phyloP scores from a whole-genome alignment of 1,139 yeast genomes.

The Maudiozyma humilis region DNA sequence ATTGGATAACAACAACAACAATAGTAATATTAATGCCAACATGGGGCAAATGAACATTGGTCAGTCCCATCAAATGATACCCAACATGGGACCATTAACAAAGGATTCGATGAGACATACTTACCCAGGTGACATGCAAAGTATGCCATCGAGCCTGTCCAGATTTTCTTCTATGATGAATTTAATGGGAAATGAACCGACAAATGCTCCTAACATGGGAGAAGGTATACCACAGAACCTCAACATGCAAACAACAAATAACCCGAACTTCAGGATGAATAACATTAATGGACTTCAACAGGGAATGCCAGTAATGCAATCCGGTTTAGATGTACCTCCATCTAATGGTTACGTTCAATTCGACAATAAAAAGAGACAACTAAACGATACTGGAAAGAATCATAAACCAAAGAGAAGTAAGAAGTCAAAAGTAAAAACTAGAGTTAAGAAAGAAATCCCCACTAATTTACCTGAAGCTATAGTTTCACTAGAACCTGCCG shows the following conservation, averaged over 20 bases:
- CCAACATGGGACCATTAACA: neutral
- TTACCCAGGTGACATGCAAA: neutral
- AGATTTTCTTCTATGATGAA: conserved; percentile 5
- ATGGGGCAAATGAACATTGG: neutral
- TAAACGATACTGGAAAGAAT: neutral
- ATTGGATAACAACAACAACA: conserved; percentile 6
- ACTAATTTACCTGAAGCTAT: neutral
- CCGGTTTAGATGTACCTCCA: neutral
- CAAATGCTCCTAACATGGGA: neutral
- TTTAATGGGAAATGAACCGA: neutral
- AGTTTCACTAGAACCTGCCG: too few relatives aligned
- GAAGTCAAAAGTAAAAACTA: too few relatives aligned
- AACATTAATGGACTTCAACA: neutral
- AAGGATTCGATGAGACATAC: neutral
- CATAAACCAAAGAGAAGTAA: neutral
- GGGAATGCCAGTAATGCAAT: neutral
- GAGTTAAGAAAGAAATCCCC: too few relatives aligned
- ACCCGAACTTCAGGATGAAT: neutral
- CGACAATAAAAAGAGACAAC: too few relatives aligned
- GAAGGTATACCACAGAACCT: neutral
- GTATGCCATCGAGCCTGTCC: conserved; percentile 4
- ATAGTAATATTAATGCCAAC: neutral
- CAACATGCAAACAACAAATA: neutral
- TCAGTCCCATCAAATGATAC: neutral
- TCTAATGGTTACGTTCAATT: neutral